Conservation (phyloP, 1,284 basidiomycete species). For the Ceratobasidium papillatum region DNA sequence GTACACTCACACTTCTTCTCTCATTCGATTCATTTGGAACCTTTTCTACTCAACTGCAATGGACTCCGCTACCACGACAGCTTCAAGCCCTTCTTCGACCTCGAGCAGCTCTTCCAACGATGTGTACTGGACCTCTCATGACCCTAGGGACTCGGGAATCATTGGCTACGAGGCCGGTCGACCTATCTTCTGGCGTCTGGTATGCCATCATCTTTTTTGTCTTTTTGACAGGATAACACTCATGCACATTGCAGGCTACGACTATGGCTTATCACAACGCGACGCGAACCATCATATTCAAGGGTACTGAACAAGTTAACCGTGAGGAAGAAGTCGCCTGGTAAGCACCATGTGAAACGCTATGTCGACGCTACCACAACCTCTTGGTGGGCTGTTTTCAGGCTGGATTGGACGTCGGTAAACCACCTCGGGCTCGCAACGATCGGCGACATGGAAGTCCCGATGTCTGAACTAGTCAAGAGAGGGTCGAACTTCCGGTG, state of each 20-base stretch:
- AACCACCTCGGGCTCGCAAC: conserved; percentile 66
- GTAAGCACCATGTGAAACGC: not conserved
- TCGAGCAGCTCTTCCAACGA: conserved; percentile 52
- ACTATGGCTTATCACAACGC: conserved; percentile 40
- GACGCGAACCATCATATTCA: conserved; percentile 27
- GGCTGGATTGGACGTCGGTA: conserved; percentile 64
- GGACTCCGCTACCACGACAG: conserved; percentile 1
- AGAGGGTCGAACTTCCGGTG: conserved; percentile 62
- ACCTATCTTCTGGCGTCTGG: conserved; percentile 61
- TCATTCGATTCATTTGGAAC: conserved; percentile 10
- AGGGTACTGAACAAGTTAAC: conserved; percentile 11
- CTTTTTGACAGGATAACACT: not conserved
- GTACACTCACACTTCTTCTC: conserved; percentile 11
- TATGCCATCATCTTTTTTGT: not conserved
- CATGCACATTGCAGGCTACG: conserved; percentile 18
- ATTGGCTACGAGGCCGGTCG: conserved; percentile 70
- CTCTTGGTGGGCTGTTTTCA: not conserved
- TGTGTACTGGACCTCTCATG: conserved; percentile 68
- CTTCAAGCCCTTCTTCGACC: conserved; percentile 24
- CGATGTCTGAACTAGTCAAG: conserved; percentile 69
- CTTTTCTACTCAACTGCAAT: not conserved
- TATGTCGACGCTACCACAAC: not conserved
- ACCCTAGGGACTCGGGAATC: conserved; percentile 69
- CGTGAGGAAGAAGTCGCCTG: conserved; percentile 39
- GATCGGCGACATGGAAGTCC: conserved; percentile 62